Evolutionary conservation across 2,329 filamentous ascomycete species (phyloP).

Genomic region (Apiospora marii): DNA sequence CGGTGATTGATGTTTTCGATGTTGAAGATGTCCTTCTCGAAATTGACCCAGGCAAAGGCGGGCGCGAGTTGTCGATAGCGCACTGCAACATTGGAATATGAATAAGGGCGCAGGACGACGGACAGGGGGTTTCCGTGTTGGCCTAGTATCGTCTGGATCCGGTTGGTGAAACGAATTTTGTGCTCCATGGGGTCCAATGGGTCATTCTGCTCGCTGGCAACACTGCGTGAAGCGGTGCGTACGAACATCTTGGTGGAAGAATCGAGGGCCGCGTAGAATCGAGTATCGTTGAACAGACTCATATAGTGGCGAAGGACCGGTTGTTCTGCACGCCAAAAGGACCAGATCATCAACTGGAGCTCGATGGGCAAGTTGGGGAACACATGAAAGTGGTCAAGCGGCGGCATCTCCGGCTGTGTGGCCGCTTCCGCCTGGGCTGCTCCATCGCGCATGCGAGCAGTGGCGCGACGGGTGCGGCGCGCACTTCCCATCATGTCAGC

Average conservation of each 20-base stretch:
- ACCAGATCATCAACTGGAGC: constrained; percentile 11
- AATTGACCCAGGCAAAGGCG: constrained; percentile 19
- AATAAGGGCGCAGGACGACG: background rate
- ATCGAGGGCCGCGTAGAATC: background rate
- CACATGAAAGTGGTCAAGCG: background rate
- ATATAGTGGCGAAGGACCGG: background rate
- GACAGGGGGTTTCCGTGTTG: background rate
- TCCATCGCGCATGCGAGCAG: background rate
- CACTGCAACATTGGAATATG: background rate
- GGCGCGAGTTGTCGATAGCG: background rate
- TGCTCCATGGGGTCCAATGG: constrained; percentile 6
- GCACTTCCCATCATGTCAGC: background rate
- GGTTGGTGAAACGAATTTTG: constrained; percentile 2
- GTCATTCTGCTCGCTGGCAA: background rate
- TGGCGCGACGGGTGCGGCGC: background rate
- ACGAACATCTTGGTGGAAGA: background rate
- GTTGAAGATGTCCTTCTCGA: background rate
- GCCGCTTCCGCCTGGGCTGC: background rate
- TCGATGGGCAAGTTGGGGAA: background rate
- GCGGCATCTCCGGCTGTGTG: background rate
- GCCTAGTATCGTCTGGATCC: background rate
- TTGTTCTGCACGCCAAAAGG: background rate
- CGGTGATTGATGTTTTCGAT: background rate
- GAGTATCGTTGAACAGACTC: background rate
- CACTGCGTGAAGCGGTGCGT: background rate